Evolutionary conservation across 495 filamentous ascomycete species (phyloP), one percentile per base, ranked within the genome.

Genomic region (Friedmanniomyces simplex): DNA sequence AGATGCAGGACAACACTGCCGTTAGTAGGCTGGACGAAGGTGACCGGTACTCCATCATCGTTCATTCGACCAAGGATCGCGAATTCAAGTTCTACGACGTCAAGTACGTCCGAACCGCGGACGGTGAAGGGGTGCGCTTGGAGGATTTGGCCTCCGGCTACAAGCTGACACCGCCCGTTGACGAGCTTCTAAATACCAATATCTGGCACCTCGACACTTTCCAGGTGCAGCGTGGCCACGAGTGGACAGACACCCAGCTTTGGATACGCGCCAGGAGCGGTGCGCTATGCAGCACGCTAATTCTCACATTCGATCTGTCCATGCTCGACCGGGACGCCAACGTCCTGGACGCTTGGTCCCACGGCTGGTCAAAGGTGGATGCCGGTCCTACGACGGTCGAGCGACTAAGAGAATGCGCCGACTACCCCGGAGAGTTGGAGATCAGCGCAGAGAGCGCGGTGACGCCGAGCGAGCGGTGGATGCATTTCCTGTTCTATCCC

Each of bases 61-160:
- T 89, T 13, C 96, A 88, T 68, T 95, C 90, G 32, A 89, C 93
- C 76, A 89, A 64, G 82, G 87, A 57, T 76, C 89, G 66, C 24
- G 83, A 89, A 61, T 96, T 99, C 79, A 97, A 96, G 70, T 91
- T 99, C 71, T 99, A 91, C 89, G 83, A 79, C 51, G 78, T 90
- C 2, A 77, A 78, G 55, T 80, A 83, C 16, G 79, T 82, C 43
- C 77, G 78, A 32, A 79, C 79, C 20, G 77, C 76, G 7, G 67
- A 87, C 8, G 79, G 82, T 11, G 52, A 52, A 24, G 25, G 25
- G 4, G 25, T 57, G 6, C 25, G 22, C 14, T 76, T 95, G 18
- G 75, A 77, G 52, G 91, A 95, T 65, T 69, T 88, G 22, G 88
- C 83, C 52, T 75, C 85, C 0, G 76, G 79, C 22, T 53, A 71